Evolutionary conservation across 75 land plant genomes (phyloP).

Genomic region (Pinus taeda): DNA sequence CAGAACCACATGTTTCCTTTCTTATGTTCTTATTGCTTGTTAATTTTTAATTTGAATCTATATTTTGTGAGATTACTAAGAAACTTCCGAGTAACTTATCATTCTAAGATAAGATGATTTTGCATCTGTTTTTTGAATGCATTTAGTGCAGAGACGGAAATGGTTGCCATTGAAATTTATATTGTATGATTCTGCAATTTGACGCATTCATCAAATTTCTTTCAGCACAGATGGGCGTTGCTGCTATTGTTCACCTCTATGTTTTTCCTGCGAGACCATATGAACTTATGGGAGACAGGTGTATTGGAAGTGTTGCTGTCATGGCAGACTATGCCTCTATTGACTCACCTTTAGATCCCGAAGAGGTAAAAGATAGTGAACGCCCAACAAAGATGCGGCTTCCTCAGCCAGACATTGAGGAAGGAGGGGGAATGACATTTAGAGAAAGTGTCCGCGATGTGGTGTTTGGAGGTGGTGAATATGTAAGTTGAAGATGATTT

Average conservation of each 20-base stretch:
- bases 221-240: conserved; percentile 90
- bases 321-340: conserved; percentile 90
- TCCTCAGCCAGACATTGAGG: conserved; percentile 49
- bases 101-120: background rate
- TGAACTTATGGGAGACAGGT: conserved; percentile 67
- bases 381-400: conserved; percentile 64
- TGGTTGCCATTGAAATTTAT: background rate
- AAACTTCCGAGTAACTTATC: background rate
- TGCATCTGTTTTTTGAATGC: background rate
- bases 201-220: conserved; percentile 6
- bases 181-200: background rate
- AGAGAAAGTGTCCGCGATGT: conserved; percentile 85
- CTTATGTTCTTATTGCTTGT: background rate
- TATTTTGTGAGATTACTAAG: background rate
- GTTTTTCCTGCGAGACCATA: conserved; percentile 90
- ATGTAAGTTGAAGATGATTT: conserved; percentile 43
- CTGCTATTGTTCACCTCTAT: conserved; percentile 83
- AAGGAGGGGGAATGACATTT: conserved; percentile 59
- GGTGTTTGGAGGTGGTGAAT: conserved; percentile 82
- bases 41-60: background rate
- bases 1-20: too few relatives aligned
- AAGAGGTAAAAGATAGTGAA: conserved; percentile 82
- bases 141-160: background rate
- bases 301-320: conserved; percentile 65
- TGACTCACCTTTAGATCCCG: conserved; percentile 88